A percentile compares a stretch with the other conserved stretches of the same genome.
Conservation (phyloP, 495 filamentous ascomycete genomes). For the Xylaria intraflava region DNA sequence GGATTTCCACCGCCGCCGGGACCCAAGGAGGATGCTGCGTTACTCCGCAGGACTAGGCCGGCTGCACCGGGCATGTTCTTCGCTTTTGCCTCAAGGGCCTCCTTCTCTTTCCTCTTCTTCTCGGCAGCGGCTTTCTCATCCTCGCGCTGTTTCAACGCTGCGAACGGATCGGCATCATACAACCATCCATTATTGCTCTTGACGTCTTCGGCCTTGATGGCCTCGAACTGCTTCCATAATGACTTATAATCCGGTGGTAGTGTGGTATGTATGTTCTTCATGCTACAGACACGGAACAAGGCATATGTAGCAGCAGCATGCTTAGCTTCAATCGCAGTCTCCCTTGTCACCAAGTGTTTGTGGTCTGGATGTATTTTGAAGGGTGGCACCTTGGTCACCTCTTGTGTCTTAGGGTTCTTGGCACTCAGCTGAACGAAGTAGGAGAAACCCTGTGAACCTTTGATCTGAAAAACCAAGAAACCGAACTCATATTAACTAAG, state of each 20-base stretch:
- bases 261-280: constrained; percentile 90
- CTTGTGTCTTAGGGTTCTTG: constrained; percentile 76
- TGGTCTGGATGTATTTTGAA: constrained; percentile 71
- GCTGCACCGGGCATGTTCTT: constrained; percentile 45
- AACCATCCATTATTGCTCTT: constrained; percentile 76
- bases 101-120: constrained; percentile 61
- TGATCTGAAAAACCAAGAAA: constrained; percentile 22
- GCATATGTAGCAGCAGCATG: constrained; percentile 90
- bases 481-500: constrained; percentile 19
- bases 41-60: constrained; percentile 33
- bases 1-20: constrained; percentile 14
- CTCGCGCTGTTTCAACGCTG: constrained; percentile 68
- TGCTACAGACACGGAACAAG: constrained; percentile 83
- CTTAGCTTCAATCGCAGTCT: constrained; percentile 78
- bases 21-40: constrained; percentile 19
- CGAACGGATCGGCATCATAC: constrained; percentile 94
- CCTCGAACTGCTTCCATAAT: constrained; percentile 83
- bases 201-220: constrained; percentile 68
- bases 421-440: constrained; percentile 72
- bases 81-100: constrained; percentile 56
- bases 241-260: constrained; percentile 82
- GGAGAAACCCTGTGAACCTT: constrained; percentile 55
- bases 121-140: constrained; percentile 62
- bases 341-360: constrained; percentile 59
- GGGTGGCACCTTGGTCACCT: constrained; percentile 64